Percentiles rank a stretch among this genome's conserved stretches.
These are phyloP conservation scores for Phytophthora pini DNA, from an alignment of 352 stramenopile genomes.

Conservation along the genomic window DNA sequence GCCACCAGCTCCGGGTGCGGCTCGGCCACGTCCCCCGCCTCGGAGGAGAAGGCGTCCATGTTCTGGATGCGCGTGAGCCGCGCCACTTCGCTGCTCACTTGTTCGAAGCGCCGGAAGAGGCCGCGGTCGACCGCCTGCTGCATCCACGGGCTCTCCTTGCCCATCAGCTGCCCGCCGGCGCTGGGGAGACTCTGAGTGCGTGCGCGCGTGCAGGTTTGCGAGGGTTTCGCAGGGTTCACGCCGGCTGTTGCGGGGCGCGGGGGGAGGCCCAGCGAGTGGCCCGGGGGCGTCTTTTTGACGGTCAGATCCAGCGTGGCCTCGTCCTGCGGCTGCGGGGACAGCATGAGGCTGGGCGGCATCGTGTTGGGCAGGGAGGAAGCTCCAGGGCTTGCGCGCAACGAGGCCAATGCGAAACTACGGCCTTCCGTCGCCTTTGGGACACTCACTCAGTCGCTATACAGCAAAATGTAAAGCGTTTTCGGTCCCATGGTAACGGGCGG, in stretches of 20 bases:
- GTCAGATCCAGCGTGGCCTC: not conserved
- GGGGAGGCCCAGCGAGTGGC: constrained; percentile 1
- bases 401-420: constrained; percentile 25
- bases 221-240: constrained; percentile 19
- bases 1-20: constrained; percentile 43
- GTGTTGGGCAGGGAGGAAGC: not conserved
- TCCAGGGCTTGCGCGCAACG: not conserved
- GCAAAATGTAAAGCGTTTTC: constrained; percentile 7
- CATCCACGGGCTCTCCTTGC: constrained; percentile 24
- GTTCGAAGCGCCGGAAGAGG: constrained; percentile 66
- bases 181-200: constrained; percentile 44
- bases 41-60: constrained; percentile 30
- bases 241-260: constrained; percentile 19
- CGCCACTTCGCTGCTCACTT: constrained; percentile 57
- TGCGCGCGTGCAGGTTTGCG: constrained; percentile 11
- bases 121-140: constrained; percentile 54
- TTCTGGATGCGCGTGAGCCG: constrained; percentile 48
- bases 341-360: constrained; percentile 34
- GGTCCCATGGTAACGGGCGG: not conserved
- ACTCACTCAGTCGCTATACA: constrained; percentile 10
- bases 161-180: constrained; percentile 9
- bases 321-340: constrained; percentile 32
- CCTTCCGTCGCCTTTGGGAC: constrained; percentile 14
- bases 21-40: constrained; percentile 17
- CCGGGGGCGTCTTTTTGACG: constrained; percentile 14